Evolutionary conservation across 345 rosid species (phyloP).

Genomic region (Eucalyptus lansdowneana): DNA sequence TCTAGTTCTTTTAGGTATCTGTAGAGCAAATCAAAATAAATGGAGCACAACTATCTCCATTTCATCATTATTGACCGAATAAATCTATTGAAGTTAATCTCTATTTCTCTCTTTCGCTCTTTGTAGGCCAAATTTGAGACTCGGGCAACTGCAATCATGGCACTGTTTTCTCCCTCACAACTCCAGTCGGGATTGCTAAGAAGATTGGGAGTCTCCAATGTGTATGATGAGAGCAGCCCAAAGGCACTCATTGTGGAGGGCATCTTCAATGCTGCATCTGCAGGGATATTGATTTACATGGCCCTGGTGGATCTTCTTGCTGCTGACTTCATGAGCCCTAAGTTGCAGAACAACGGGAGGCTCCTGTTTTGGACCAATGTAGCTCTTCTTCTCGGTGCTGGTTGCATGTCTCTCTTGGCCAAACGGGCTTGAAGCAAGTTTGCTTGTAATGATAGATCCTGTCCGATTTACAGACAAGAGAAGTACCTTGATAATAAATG

Average conservation of each 20-base stretch:
- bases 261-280: slow-evolving; percentile 41
- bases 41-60: too few species aligned
- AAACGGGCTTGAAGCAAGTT: slow-evolving; percentile 34
- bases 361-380: slow-evolving; percentile 18
- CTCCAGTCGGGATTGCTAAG: slow-evolving; percentile 45
- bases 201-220: slow-evolving; percentile 30
- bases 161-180: slow-evolving; percentile 44
- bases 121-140: slow-evolving; percentile 21
- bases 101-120: not conserved
- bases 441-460: not conserved
- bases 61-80: not conserved
- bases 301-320: slow-evolving; percentile 60
- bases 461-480: not conserved
- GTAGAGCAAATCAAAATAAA: not conserved
- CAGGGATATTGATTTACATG: slow-evolving; percentile 63
- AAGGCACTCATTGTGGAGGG: slow-evolving; percentile 43
- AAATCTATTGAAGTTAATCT: not conserved
- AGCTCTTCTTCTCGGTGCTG: slow-evolving; percentile 31
- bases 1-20: not conserved
- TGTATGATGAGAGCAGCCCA: slow-evolving; percentile 36
- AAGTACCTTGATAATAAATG: not conserved
- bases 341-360: slow-evolving; percentile 18
- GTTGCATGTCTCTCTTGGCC: slow-evolving; percentile 44
- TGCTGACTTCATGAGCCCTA: slow-evolving; percentile 42
- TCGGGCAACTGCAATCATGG: slow-evolving; percentile 20